Base-by-base conservation (phyloP, 176 grass and related monocot species). In the Panicum miliaceum region DNA sequence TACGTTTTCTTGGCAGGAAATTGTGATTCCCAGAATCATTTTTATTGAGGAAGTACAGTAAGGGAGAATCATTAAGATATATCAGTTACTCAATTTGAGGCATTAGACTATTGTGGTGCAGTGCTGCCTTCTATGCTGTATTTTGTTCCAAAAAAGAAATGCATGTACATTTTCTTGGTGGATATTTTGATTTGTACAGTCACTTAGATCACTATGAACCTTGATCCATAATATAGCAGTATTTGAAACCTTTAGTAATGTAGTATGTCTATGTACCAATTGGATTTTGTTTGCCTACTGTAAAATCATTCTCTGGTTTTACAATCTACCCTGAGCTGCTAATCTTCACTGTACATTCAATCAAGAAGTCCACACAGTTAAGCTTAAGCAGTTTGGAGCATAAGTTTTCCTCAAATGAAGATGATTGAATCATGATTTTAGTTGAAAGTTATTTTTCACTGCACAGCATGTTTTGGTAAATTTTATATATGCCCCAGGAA, bases 311-410 rank as follows among this genome's bases (percentile, higher is more conserved):
- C 71, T 23, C 65, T 64, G 46, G 36, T 29, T 54, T 77, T 77
- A 37, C 68, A 66, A 62, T 46, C 69, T 71, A 53, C 22, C 11
- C 71, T 52, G 73, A 53, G 7, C 10, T 60, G 15, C 7, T 71
- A 72, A 37, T 40, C 64, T 16, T 90, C n/a, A 48, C 5, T 67
- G 45, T 62, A 56, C 5, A 16, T 40, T 73, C 34, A 29, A 71
- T 25, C 29, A 48, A 36, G 48, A 85, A 64, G 14, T 82, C 25
- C 29, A 41, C 3, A 73, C 29, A 32, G 29, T 32, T 64, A 20
- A 90, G 13, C 53, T 90, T 90, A 72, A 82, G 7, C 12, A 46
- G 29, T 90, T 78, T 64, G 65, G 59, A 77, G 43, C 77, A 70
- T 52, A 62, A 64, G 8, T 53, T 85, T 74, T 46, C 64, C 68